Conservation (phyloP, 1,284 basidiomycete genomes). For the Sparassis latifolia region DNA sequence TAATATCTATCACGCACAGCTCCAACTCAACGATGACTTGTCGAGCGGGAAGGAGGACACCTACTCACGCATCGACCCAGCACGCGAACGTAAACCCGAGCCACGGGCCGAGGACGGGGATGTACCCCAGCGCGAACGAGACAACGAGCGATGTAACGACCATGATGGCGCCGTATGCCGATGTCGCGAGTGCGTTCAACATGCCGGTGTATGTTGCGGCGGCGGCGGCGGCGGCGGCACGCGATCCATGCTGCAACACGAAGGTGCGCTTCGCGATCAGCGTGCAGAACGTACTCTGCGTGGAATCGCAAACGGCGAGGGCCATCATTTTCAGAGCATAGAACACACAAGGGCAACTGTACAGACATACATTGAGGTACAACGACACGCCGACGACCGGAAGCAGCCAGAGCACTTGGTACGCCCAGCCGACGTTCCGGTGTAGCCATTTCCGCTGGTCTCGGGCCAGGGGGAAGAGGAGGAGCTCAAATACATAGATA, state of each 20-base stretch:
- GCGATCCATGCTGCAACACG: constrained; percentile 56
- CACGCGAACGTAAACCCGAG: constrained; percentile 68
- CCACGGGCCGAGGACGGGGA: constrained; percentile 58
- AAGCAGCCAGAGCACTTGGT: constrained; percentile 68
- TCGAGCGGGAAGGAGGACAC: background rate
- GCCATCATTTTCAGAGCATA: background rate
- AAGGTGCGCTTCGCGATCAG: constrained; percentile 68
- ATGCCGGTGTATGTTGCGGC: constrained; percentile 57
- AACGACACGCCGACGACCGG: constrained; percentile 67
- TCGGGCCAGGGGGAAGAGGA: constrained; percentile 64
- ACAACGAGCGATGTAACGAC: constrained; percentile 68
- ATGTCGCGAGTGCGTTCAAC: constrained; percentile 66
- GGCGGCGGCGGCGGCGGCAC: constrained; percentile 35
- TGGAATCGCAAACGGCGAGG: constrained; percentile 6
- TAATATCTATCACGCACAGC: constrained; percentile 56
- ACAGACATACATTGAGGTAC: constrained; percentile 63
- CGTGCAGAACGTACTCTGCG: constrained; percentile 67
- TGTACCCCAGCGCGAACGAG: constrained; percentile 53
- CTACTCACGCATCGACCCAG: constrained; percentile 77
- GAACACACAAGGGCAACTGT: background rate
- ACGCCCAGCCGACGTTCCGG: constrained; percentile 67
- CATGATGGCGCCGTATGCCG: constrained; percentile 75
- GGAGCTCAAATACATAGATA: constrained; percentile 64
- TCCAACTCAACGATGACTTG: background rate
- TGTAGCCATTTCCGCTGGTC: constrained; percentile 61